phyloP scores from a whole-genome alignment of 2,329 filamentous ascomycete genomes.

The Nigrospora sphaerica region DNA sequence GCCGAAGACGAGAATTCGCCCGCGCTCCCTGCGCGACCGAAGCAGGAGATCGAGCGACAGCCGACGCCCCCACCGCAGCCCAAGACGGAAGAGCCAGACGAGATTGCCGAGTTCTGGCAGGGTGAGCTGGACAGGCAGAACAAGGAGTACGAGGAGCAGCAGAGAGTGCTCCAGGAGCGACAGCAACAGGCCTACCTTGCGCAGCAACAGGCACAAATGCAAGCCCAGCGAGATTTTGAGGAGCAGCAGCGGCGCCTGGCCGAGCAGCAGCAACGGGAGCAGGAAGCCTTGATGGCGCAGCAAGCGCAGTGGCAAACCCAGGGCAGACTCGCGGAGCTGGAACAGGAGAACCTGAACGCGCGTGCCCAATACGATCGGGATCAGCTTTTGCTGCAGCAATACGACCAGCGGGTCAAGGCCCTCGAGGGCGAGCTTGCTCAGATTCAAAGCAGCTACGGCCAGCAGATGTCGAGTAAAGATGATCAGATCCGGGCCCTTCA shows the following conservation, averaged over 20 bases:
- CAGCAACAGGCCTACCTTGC: slow-evolving; percentile 74
- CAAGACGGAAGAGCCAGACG: slow-evolving; percentile 75
- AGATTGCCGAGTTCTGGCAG: slow-evolving; percentile 98
- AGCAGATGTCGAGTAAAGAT: slow-evolving; percentile 84
- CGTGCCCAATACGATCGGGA: slow-evolving; percentile 95
- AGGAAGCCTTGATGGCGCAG: slow-evolving; percentile 81
- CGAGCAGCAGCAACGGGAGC: slow-evolving; percentile 84
- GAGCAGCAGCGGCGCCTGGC: slow-evolving; percentile 83
- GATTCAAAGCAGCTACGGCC: slow-evolving; percentile 72
- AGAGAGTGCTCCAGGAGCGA: slow-evolving; percentile 78
- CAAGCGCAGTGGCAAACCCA: slow-evolving; percentile 93
- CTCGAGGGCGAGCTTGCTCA: slow-evolving; percentile 81
- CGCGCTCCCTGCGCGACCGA: slow-evolving; percentile 74
- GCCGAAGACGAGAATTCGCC: slow-evolving; percentile 80
- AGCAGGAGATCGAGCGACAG: slow-evolving; percentile 60
- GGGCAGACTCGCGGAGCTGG: slow-evolving; percentile 88
- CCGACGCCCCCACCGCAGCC: slow-evolving; percentile 63
- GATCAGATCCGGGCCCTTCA: slow-evolving; percentile 90
- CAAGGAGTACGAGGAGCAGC: slow-evolving; percentile 90
- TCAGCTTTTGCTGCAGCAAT: slow-evolving; percentile 94
- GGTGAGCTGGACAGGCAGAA: slow-evolving; percentile 86
- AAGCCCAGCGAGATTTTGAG: slow-evolving; percentile 92
- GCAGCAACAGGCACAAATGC: slow-evolving; percentile 75
- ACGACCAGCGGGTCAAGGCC: slow-evolving; percentile 89
- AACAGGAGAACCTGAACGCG: slow-evolving; percentile 90